Evolutionary conservation across 208 protist genomes (phyloP).

Genomic region (Acanthamoeba castellanii): DNA sequence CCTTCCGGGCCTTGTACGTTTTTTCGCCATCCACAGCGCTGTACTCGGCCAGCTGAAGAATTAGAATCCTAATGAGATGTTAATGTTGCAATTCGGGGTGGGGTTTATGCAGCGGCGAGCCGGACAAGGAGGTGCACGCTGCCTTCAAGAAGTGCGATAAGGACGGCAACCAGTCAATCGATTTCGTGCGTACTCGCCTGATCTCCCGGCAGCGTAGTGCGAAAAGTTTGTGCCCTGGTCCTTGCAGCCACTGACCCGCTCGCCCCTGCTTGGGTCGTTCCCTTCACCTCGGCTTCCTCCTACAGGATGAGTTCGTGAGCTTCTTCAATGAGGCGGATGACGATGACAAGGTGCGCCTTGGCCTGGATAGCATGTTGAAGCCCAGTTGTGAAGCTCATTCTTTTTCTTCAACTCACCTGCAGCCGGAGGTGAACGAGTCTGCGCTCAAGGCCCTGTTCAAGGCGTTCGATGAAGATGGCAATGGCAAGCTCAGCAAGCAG

Average conservation of each 20-base stretch:
- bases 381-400: neutral
- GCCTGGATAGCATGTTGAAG: neutral
- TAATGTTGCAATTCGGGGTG: no score
- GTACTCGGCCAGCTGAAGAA: no score
- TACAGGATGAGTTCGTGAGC: constrained; percentile 22
- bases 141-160: constrained; percentile 60
- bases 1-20: constrained; percentile 60
- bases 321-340: constrained; percentile 53
- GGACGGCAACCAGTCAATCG: constrained; percentile 44
- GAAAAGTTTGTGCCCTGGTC: neutral
- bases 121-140: constrained; percentile 52
- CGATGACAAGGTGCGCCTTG: constrained; percentile 12
- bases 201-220: neutral
- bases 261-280: neutral
- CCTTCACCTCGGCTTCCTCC: neutral
- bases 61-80: neutral
- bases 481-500: constrained; percentile 61
- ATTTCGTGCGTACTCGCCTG: constrained; percentile 26
- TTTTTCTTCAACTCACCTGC: neutral
- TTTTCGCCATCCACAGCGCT: neutral
- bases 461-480: constrained; percentile 64
- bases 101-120: constrained; percentile 27
- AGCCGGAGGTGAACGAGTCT: constrained; percentile 44
- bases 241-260: neutral
- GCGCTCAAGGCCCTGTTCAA: constrained; percentile 50